Evolutionary conservation across 345 rosid genomes (phyloP).

Genomic region (Hirschfeldia incana): DNA sequence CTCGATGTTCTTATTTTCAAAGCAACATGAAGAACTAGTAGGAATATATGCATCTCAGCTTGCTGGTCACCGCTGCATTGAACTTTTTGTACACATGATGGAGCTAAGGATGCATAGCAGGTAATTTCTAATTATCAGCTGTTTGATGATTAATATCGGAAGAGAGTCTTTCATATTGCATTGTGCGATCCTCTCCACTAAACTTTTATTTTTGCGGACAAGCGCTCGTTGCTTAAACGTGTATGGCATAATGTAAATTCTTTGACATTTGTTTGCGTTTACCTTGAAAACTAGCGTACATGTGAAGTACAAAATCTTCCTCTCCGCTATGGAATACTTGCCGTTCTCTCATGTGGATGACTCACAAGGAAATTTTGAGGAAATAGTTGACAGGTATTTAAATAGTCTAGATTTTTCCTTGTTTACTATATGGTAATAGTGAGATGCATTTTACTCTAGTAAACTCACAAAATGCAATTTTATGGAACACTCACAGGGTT

Average conservation of each 20-base stretch:
- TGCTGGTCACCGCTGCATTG: conserved; percentile 86
- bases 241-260: conserved; percentile 12
- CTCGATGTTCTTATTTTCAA: conserved; percentile 90
- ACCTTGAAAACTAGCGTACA: conserved; percentile 58
- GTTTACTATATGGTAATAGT: neutral
- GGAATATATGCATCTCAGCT: conserved; percentile 99
- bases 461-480: conserved; percentile 26
- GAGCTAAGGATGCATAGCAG: conserved; percentile 88
- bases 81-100: conserved; percentile 99
- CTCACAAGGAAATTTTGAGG: conserved; percentile 88
- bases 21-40: conserved; percentile 92
- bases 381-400: conserved; percentile 85
- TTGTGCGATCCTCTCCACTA: conserved; percentile 5
- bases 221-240: conserved; percentile 10
- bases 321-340: conserved; percentile 86
- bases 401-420: conserved; percentile 21
- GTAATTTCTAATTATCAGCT: conserved; percentile 38
- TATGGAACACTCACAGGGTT: conserved; percentile 55
- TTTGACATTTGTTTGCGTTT: conserved; percentile 26
- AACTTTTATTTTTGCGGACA: neutral
- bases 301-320: conserved; percentile 87
- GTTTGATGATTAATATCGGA: neutral
- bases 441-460: conserved; percentile 16
- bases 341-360: conserved; percentile 73
- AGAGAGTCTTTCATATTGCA: conserved; percentile 13